phyloP scores from a whole-genome alignment of 306 rosid species.

The Castanea sativa region DNA sequence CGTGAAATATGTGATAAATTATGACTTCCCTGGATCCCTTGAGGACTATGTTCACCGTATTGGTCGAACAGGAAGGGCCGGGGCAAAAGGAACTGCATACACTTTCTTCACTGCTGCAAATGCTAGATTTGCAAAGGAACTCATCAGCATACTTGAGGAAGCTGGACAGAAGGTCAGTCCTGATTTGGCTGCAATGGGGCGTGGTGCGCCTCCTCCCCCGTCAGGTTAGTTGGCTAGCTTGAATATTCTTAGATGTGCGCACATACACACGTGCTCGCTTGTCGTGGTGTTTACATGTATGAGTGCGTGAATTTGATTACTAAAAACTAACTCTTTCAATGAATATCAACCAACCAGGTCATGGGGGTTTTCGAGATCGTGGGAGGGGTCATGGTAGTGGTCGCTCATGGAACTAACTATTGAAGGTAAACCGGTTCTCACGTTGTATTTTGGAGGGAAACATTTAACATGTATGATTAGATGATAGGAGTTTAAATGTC shows the following conservation, averaged over 20 bases:
- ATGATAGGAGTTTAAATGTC: constrained; percentile 18
- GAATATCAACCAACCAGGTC: constrained; percentile 38
- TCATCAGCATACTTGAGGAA: constrained; percentile 83
- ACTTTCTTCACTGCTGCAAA: constrained; percentile 94
- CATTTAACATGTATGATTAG: constrained; percentile 32
- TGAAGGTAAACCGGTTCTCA: neutral
- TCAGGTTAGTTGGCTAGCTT: constrained; percentile 54
- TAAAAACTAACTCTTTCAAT: neutral
- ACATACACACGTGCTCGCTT: neutral
- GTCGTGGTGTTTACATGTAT: neutral
- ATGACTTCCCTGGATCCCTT: constrained; percentile 96
- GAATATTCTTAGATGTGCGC: neutral
- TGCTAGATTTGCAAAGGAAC: constrained; percentile 96
- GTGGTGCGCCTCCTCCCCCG: constrained; percentile 92
- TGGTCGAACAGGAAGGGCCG: constrained; percentile 99
- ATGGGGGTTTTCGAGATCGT: constrained; percentile 68
- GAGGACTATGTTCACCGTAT: constrained; percentile 97
- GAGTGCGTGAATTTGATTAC: neutral
- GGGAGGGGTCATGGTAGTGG: constrained; percentile 58
- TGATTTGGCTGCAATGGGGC: constrained; percentile 95
- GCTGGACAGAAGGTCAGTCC: constrained; percentile 93
- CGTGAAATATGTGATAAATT: constrained; percentile 85
- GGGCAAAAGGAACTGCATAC: constrained; percentile 98
- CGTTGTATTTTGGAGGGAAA: constrained; percentile 20
- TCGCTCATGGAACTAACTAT: constrained; percentile 58